Evolutionary conservation across 768 basidiomycete genomes (phyloP), one percentile per base, ranked within the genome.

Genomic region (Auricularia sp.): DNA sequence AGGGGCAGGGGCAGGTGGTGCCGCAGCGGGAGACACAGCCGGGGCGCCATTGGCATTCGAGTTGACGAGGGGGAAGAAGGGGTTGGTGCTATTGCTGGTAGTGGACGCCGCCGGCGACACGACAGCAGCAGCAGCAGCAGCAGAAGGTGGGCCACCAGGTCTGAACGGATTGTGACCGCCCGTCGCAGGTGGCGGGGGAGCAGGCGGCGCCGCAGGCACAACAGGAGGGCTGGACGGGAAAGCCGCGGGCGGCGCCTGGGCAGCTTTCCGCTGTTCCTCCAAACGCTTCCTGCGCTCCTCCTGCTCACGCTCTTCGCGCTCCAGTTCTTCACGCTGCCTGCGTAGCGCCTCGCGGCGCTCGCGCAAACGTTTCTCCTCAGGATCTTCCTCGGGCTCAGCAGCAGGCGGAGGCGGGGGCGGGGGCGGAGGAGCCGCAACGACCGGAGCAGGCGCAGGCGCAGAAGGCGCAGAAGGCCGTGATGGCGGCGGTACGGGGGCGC

Each of bases 11-110:
- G 72, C 62, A 56, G 39, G 39, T 7, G 39, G 39, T 14, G 39
- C 39, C 7, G 39, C 39, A 8, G 39, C 0, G 39, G 39, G 39
- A 42, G 39, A 42, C 8, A 42, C 39, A 14, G 66, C 62, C 54
- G 79, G 70, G 2, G 75, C 75, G 1, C 81, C 77, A 10, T 67
- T 64, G 39, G 39, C 39, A 14, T 42, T 42, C 39, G 39, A 0
- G 75, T 85, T 78, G 16, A 75, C 47, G 63, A 81, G 81, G 76
- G 85, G 85, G 78, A 88, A 97, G 0, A 94, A 93, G 70, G 96
- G 29, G 29, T 29, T 29, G 29, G 29, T 96, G 34, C 82, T 85
- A 61, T 79, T 77, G 54, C 80, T 84, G 8, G 77, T 80, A 45
- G 75, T 61, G 16, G 77, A 70, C 21, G 76, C 63, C 0, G 77